Percentiles rank a stretch among this genome's conserved stretches.
Conservation (phyloP, 345 rosid genomes). For the Melaleuca quinquenervia region DNA sequence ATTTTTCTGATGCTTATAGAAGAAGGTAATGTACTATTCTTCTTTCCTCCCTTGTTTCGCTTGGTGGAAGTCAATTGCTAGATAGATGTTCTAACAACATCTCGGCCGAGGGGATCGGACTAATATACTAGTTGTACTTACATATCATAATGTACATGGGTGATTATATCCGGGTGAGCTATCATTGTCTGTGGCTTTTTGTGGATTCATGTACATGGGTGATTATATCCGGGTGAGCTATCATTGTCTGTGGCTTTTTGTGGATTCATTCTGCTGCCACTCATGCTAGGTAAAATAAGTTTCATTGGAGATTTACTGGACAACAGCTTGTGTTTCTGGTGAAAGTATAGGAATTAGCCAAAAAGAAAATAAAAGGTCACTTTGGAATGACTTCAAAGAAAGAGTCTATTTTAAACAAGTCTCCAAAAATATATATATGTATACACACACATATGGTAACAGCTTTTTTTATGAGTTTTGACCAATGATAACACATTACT, state of each 20-base stretch:
- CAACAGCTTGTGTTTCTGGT: neutral
- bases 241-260: neutral
- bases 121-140: neutral
- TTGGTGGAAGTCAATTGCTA: neutral
- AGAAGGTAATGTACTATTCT: slow-evolving; percentile 28
- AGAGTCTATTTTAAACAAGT: neutral
- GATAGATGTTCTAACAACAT: neutral
- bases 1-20: slow-evolving; percentile 30
- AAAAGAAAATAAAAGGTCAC: neutral
- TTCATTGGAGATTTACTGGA: neutral
- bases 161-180: neutral
- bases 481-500: neutral
- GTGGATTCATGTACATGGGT: neutral
- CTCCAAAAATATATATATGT: too few species aligned
- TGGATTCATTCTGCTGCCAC: neutral
- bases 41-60: neutral
- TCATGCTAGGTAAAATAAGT: neutral
- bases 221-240: neutral
- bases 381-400: neutral
- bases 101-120: neutral
- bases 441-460: too few species aligned
- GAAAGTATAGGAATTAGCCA: neutral
- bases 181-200: neutral
- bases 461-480: neutral
- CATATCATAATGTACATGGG: neutral